Percentiles rank a stretch among this genome's conserved stretches.
phyloP scores from a whole-genome alignment of 257 asterid genomes.

The Forsythia viridissima region DNA sequence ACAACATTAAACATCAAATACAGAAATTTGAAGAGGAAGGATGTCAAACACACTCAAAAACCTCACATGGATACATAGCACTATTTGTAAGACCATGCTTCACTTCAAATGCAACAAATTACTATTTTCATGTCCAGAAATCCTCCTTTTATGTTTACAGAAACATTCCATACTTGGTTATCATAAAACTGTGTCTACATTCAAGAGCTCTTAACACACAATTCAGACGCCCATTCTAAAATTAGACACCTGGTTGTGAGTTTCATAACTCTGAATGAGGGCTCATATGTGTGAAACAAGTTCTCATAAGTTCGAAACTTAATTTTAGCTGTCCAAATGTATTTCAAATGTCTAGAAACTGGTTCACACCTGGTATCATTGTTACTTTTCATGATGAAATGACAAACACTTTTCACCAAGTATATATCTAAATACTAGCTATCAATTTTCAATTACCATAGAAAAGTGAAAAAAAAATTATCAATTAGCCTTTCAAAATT shows the following conservation, averaged over 20 bases:
- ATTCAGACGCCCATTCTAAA: not conserved
- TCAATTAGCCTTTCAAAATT: too few relatives aligned
- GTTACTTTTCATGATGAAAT: not conserved
- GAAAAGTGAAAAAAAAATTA: too few relatives aligned
- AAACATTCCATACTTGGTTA: not conserved
- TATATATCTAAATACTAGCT: not conserved
- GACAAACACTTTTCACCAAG: not conserved
- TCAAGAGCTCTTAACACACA: not conserved
- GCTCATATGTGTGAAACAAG: not conserved
- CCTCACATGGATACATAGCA: not conserved
- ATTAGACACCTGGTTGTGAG: not conserved
- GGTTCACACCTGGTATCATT: not conserved
- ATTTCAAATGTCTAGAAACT: not conserved
- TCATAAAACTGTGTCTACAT: not conserved
- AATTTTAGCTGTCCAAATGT: not conserved
- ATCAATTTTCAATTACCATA: not conserved
- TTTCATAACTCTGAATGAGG: not conserved
- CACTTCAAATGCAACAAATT: not conserved
- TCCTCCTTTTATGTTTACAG: not conserved
- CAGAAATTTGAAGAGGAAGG: not conserved
- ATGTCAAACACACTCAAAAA: not conserved
- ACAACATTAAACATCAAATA: not conserved
- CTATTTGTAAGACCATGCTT: not conserved
- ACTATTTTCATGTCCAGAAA: not conserved
- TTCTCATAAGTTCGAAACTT: not conserved